Conservation (phyloP, 2,329 filamentous ascomycete genomes). For the Fusarium nygamai region DNA sequence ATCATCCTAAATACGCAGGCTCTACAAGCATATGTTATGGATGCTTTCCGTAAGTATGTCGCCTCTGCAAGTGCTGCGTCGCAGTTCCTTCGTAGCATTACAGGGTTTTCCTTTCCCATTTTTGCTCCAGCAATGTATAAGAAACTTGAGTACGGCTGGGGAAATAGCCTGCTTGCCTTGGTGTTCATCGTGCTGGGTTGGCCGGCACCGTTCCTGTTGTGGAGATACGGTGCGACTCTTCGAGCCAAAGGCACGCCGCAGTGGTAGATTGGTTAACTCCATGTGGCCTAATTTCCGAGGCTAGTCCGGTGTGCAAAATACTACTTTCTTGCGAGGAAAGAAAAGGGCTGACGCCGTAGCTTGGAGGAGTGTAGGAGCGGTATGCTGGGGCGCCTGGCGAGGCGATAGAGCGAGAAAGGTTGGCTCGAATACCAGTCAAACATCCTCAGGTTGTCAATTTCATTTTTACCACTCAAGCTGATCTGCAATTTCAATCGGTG, state of each 20-base stretch:
- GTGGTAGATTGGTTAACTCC: neutral
- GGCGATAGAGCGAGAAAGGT: neutral
- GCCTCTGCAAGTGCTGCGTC: neutral
- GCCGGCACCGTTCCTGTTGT: neutral
- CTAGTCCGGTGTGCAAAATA: accelerated
- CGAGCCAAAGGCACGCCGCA: neutral
- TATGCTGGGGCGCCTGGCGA: neutral
- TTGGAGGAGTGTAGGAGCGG: neutral
- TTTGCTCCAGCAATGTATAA: neutral
- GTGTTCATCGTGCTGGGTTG: neutral
- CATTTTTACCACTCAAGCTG: accelerated
- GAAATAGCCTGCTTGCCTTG: neutral
- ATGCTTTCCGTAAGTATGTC: neutral
- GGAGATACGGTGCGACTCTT: neutral
- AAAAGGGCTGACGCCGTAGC: neutral
- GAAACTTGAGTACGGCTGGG: neutral
- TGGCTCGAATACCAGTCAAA: neutral
- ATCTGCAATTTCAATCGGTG: neutral
- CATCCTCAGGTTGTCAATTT: neutral
- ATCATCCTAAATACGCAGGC: neutral
- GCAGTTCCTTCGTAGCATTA: neutral
- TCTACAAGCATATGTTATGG: neutral
- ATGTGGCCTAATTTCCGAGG: neutral
- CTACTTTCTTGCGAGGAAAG: accelerated
- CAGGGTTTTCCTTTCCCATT: neutral